phyloP scores from a whole-genome alignment of 148 eudicot genomes.

The Arctostaphylos glauca region DNA sequence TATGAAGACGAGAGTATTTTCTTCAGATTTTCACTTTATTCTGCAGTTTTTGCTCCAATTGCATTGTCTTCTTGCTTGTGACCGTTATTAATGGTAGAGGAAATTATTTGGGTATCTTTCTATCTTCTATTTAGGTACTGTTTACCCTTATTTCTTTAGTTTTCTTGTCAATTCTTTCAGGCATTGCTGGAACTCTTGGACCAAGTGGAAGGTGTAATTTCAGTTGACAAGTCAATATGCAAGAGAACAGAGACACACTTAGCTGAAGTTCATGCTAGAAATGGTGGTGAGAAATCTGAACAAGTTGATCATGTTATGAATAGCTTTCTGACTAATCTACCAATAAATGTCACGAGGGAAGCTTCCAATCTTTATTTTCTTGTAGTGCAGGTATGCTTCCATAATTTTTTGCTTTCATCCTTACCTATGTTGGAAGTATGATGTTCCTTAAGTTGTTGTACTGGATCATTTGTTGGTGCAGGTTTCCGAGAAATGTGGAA shows the following conservation, averaged over 20 bases:
- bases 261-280: slow-evolving; percentile 26
- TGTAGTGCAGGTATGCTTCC: slow-evolving; percentile 58
- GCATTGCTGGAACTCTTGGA: slow-evolving; percentile 88
- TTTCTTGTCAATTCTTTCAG: slow-evolving; percentile 32
- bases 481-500: slow-evolving; percentile 77
- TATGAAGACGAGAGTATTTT: neutral
- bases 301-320: too few relatives aligned
- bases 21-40: neutral
- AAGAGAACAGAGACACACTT: slow-evolving; percentile 18
- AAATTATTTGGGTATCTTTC: neutral
- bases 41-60: neutral
- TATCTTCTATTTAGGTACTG: neutral
- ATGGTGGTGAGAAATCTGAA: too few relatives aligned
- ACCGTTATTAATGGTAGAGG: neutral
- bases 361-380: slow-evolving; percentile 41
- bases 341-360: too few relatives aligned
- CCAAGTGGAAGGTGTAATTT: slow-evolving; percentile 77
- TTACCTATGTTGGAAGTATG: neutral
- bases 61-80: slow-evolving; percentile 7
- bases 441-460: slow-evolving; percentile 1
- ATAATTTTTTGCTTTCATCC: neutral
- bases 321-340: too few relatives aligned
- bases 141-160: neutral
- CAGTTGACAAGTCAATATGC: slow-evolving; percentile 44
- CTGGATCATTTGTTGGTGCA: slow-evolving; percentile 22